A percentile compares a stretch with the other conserved stretches of the same genome.
phyloP scores from a whole-genome alignment of 352 stramenopile species.

The Stephanocyclus meneghinianus region DNA sequence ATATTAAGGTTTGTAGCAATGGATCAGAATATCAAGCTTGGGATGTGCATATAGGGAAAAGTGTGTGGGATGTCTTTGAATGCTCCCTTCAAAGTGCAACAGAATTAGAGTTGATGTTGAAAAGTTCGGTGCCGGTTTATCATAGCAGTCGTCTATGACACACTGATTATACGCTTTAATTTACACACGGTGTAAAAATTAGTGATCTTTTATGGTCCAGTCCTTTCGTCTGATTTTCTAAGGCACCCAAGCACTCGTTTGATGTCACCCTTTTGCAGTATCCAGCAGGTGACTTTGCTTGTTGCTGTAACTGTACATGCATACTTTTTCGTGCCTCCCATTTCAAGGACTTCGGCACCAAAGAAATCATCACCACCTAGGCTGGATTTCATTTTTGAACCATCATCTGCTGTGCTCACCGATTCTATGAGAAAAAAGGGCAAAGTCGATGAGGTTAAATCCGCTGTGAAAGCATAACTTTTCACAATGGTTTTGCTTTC shows the following conservation, averaged over 20 bases:
- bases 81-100: conserved; percentile 34
- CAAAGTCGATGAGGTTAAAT: neutral
- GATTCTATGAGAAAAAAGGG: conserved; percentile 2
- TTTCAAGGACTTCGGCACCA: conserved; percentile 33
- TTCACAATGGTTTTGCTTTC: neutral
- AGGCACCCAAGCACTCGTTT: conserved; percentile 34
- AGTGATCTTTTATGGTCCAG: neutral
- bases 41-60: conserved; percentile 39
- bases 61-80: conserved; percentile 62
- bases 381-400: conserved; percentile 10
- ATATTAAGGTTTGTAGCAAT: conserved; percentile 30
- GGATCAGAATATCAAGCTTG: conserved; percentile 39
- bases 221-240: neutral
- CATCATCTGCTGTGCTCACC: conserved; percentile 12
- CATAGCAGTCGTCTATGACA: neutral
- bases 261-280: conserved; percentile 37
- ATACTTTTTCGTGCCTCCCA: conserved; percentile 22
- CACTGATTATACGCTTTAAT: conserved; percentile 1
- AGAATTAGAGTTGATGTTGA: conserved; percentile 29
- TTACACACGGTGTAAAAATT: conserved; percentile 6
- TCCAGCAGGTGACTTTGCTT: conserved; percentile 30
- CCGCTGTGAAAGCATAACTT: neutral
- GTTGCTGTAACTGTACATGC: conserved; percentile 36
- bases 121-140: neutral
- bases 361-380: conserved; percentile 32